phyloP scores from a whole-genome alignment of 495 filamentous ascomycete genomes.

The Penicillium pulvis region DNA sequence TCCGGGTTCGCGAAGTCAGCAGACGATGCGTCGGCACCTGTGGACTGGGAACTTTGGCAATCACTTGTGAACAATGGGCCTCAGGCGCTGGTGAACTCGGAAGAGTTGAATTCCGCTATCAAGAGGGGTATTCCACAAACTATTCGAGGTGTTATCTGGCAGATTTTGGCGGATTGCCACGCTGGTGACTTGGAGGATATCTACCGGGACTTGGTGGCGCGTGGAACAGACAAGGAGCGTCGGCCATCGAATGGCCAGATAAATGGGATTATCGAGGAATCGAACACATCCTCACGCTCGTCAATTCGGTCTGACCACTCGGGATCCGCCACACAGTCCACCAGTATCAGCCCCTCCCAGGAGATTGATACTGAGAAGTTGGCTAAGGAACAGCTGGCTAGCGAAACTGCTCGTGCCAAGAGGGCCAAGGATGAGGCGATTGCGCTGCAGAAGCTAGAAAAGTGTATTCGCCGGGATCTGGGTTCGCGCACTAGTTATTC shows the following conservation, averaged over 20 bases:
- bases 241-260: slow-evolving; percentile 43
- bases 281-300: slow-evolving; percentile 70
- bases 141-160: slow-evolving; percentile 96
- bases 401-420: slow-evolving; percentile 67
- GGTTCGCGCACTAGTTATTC: slow-evolving; percentile 95
- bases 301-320: slow-evolving; percentile 83
- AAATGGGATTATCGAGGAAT: slow-evolving; percentile 55
- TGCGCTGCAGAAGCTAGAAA: slow-evolving; percentile 80
- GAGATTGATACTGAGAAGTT: slow-evolving; percentile 66
- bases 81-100: slow-evolving; percentile 80
- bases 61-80: slow-evolving; percentile 91
- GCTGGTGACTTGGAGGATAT: slow-evolving; percentile 86
- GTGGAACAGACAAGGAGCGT: slow-evolving; percentile 74
- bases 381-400: slow-evolving; percentile 65
- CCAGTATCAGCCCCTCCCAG: slow-evolving; percentile 60
- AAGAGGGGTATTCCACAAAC: slow-evolving; percentile 92
- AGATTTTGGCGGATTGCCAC: slow-evolving; percentile 92
- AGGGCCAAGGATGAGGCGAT: slow-evolving; percentile 75
- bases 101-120: slow-evolving; percentile 87
- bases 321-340: slow-evolving; percentile 58
- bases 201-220: slow-evolving; percentile 77
- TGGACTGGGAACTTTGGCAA: slow-evolving; percentile 99
- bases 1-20: slow-evolving; percentile 72
- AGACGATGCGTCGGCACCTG: slow-evolving; percentile 61
- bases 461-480: slow-evolving; percentile 84